Evolutionary conservation across 305 asterid species (phyloP).

Genomic region (Fraxinus sp.): DNA sequence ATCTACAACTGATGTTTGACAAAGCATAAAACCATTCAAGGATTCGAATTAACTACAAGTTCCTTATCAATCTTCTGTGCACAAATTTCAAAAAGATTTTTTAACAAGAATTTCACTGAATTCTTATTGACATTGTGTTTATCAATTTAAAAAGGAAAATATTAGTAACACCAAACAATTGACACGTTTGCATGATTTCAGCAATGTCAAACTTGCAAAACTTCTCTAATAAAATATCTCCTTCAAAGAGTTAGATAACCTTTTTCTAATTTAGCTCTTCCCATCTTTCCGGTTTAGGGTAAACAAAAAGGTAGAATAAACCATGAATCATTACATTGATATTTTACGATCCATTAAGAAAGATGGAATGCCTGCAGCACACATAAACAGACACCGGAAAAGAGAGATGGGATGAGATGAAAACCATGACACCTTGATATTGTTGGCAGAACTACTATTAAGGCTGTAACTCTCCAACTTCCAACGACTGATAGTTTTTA

Average conservation of each 20-base stretch:
- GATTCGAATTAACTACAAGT: not conserved
- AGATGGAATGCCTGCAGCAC: not conserved
- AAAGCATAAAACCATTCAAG: not conserved
- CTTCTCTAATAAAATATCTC: not conserved
- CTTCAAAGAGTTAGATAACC: not conserved
- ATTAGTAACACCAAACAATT: not conserved
- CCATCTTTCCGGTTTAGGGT: not conserved
- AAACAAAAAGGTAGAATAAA: not conserved
- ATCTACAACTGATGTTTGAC: not conserved
- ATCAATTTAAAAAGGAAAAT: not conserved
- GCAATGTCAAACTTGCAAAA: not conserved
- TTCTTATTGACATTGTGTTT: not conserved
- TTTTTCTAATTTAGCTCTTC: not conserved
- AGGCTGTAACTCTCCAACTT: not conserved
- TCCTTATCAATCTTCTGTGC: not conserved
- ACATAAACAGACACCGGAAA: not conserved
- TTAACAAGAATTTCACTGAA: not conserved
- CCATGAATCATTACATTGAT: not conserved
- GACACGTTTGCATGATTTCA: not conserved
- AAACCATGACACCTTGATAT: not conserved
- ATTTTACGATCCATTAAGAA: not conserved
- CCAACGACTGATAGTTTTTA: not conserved
- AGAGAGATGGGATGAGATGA: not conserved
- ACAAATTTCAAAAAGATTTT: not conserved
- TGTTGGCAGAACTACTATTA: not conserved